A percentile compares a stretch with the other conserved stretches of the same genome.
Evolutionary conservation across 352 stramenopile genomes (phyloP).

Genomic region (Pythium apleroticum): DNA sequence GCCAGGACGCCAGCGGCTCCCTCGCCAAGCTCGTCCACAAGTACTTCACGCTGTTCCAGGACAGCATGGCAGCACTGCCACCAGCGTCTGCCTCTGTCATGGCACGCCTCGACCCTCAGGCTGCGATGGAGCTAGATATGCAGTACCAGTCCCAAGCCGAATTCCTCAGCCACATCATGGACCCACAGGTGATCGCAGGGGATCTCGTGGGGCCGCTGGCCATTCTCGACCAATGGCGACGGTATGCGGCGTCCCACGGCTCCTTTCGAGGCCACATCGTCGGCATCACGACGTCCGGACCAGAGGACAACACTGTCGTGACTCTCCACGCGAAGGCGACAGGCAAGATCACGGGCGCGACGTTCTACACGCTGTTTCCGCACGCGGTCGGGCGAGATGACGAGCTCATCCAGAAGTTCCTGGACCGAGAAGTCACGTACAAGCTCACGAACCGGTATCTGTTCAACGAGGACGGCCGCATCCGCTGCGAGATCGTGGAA

Average conservation of each 20-base stretch:
- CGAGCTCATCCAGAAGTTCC: constrained; percentile 18
- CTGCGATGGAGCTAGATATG: not conserved
- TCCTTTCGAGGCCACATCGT: constrained; percentile 10
- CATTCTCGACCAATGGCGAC: constrained; percentile 24
- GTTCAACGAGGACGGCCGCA: constrained; percentile 21
- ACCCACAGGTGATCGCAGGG: constrained; percentile 12
- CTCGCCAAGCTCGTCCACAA: constrained; percentile 23
- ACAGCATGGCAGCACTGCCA: constrained; percentile 14
- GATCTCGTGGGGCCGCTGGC: constrained; percentile 16
- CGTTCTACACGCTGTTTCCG: constrained; percentile 25
- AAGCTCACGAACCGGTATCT: constrained; percentile 20
- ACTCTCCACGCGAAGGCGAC: constrained; percentile 14
- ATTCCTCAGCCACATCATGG: constrained; percentile 17
- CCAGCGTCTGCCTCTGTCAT: constrained; percentile 2
- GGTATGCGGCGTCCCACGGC: constrained; percentile 19
- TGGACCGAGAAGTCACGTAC: constrained; percentile 19
- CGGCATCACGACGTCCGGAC: constrained; percentile 6
- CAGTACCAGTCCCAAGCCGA: constrained; percentile 7
- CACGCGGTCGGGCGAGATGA: constrained; percentile 3
- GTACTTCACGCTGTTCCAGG: constrained; percentile 24
- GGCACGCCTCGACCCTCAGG: not conserved
- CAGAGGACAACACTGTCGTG: constrained; percentile 14
- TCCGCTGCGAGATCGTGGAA: constrained; percentile 18
- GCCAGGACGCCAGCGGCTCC: constrained; percentile 18
- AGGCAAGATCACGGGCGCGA: constrained; percentile 23